phyloP scores from a whole-genome alignment of 306 rosid genomes.

The Vigna trinervia region DNA sequence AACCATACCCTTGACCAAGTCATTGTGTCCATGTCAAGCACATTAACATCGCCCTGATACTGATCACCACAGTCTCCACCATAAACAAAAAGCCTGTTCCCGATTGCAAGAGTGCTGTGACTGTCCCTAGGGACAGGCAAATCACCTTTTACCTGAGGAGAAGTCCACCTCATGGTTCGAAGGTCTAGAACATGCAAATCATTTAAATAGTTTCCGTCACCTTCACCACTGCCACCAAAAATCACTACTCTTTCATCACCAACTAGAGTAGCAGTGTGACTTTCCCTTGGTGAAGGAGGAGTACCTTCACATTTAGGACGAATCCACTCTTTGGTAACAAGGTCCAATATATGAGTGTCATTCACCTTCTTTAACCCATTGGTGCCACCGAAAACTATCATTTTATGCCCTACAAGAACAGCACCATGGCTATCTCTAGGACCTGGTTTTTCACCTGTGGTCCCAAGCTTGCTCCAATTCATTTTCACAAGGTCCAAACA shows the following conservation, averaged over 20 bases:
- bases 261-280: conserved; percentile 85
- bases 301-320: conserved; percentile 74
- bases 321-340: conserved; percentile 72
- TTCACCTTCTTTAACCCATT: conserved; percentile 91
- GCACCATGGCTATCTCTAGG: conserved; percentile 97
- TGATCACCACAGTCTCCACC: conserved; percentile 96
- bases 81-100: conserved; percentile 81
- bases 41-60: conserved; percentile 76
- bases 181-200: conserved; percentile 86
- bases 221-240: conserved; percentile 98
- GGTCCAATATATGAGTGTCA: conserved; percentile 77
- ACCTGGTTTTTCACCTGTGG: conserved; percentile 86
- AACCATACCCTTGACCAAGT: conserved; percentile 86
- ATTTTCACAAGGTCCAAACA: conserved; percentile 72
- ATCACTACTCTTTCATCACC: conserved; percentile 70
- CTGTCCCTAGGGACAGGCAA: conserved; percentile 93
- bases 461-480: conserved; percentile 72
- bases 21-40: conserved; percentile 81
- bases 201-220: conserved; percentile 80
- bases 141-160: conserved; percentile 71
- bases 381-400: conserved; percentile 97
- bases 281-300: conserved; percentile 91
- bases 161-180: conserved; percentile 78
- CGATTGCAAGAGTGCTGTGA: conserved; percentile 73
- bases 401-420: conserved; percentile 61